Percentiles rank a stretch among this genome's conserved stretches.
Conservation (phyloP, 1,139 yeast species). For the Taiozyma sp. region DNA sequence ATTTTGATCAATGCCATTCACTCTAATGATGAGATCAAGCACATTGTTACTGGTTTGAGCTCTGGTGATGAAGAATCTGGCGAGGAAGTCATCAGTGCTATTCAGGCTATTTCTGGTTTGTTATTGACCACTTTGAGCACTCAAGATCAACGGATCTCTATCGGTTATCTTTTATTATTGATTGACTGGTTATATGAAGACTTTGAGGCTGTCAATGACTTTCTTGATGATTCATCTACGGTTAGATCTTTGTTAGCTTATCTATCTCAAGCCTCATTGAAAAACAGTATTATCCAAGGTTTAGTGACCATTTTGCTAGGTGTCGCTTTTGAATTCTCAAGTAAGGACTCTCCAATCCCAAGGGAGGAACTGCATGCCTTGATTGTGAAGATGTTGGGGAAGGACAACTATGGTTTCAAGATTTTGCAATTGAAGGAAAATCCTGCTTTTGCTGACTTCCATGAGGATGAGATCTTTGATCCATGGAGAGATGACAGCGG, state of each 20-base stretch:
- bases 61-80: slow-evolving; percentile 66
- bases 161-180: slow-evolving; percentile 75
- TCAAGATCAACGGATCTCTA: slow-evolving; percentile 70
- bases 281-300: slow-evolving; percentile 65
- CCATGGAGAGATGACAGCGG: slow-evolving; percentile 74
- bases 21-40: slow-evolving; percentile 39
- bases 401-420: slow-evolving; percentile 72
- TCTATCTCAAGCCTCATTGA: slow-evolving; percentile 56
- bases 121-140: slow-evolving; percentile 60
- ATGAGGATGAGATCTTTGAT: slow-evolving; percentile 40
- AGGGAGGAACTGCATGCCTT: slow-evolving; percentile 61
- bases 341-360: slow-evolving; percentile 64
- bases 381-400: slow-evolving; percentile 68
- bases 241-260: slow-evolving; percentile 66
- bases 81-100: slow-evolving; percentile 69
- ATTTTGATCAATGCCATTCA: slow-evolving; percentile 61
- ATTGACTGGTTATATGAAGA: slow-evolving; percentile 80
- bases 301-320: slow-evolving; percentile 73
- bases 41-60: slow-evolving; percentile 47
- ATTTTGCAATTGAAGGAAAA: slow-evolving; percentile 69
- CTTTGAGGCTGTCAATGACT: slow-evolving; percentile 67
- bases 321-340: slow-evolving; percentile 75
- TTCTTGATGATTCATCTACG: slow-evolving; percentile 62
- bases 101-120: slow-evolving; percentile 79
- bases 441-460: slow-evolving; percentile 51